Conservation (phyloP, 1,284 basidiomycete species). For the Entoloma clypeatum region DNA sequence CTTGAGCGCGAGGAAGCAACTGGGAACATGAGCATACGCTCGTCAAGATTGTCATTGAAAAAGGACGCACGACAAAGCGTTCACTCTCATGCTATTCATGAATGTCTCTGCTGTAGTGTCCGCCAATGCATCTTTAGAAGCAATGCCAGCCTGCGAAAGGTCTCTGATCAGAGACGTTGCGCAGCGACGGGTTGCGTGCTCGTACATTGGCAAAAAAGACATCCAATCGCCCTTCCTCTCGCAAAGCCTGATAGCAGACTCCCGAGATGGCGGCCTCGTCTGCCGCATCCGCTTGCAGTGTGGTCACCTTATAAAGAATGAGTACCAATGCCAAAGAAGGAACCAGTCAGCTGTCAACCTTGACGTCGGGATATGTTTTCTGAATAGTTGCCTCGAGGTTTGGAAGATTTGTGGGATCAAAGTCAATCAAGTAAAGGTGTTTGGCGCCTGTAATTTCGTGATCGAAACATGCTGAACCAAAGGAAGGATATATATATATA, state of each 20-base stretch:
- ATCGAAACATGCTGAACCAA: neutral
- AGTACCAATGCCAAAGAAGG: neutral
- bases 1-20: conserved; percentile 89
- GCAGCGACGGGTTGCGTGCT: neutral
- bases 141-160: conserved; percentile 59
- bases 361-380: conserved; percentile 71
- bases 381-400: conserved; percentile 68
- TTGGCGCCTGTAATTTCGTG: conserved; percentile 57
- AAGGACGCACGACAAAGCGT: conserved; percentile 69
- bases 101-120: conserved; percentile 66
- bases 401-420: conserved; percentile 65
- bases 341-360: conserved; percentile 41
- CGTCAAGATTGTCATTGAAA: neutral
- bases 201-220: conserved; percentile 93
- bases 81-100: conserved; percentile 77
- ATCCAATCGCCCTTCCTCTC: conserved; percentile 83
- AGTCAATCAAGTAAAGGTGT: conserved; percentile 85
- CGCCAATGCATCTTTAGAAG: conserved; percentile 42
- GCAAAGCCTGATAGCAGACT: conserved; percentile 69
- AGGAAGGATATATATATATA: conserved; percentile 3
- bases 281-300: conserved; percentile 77
- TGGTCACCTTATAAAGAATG: conserved; percentile 52
- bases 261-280: conserved; percentile 69
- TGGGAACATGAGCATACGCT: conserved; percentile 29
- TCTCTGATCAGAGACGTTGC: neutral